Evolutionary conservation across 2,329 filamentous ascomycete genomes (phyloP).

Genomic region (Mariannaea sp.): DNA sequence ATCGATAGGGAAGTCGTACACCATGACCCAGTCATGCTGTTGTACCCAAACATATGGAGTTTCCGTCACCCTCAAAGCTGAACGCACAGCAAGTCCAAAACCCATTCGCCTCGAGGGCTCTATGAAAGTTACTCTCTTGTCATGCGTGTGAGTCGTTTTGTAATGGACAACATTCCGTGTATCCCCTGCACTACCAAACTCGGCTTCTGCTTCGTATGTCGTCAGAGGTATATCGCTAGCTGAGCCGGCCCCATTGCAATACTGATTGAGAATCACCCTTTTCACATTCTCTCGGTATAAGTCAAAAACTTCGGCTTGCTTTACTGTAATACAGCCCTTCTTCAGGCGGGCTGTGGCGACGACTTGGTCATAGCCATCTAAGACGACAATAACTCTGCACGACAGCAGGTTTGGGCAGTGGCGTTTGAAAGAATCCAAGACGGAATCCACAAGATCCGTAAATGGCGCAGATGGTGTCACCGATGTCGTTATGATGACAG

Average conservation of each 20-base stretch:
- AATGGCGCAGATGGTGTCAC: constrained; percentile 59
- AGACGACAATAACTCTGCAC: constrained; percentile 55
- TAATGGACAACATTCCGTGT: constrained; percentile 45
- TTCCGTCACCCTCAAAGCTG: constrained; percentile 50
- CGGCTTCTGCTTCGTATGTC: constrained; percentile 44
- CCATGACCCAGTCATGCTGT: constrained; percentile 61
- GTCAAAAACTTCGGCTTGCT: constrained; percentile 48
- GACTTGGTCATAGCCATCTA: constrained; percentile 58
- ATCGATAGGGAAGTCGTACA: constrained; percentile 50
- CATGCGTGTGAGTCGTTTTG: constrained; percentile 41
- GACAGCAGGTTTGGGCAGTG: constrained; percentile 48
- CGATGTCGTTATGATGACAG: constrained; percentile 57
- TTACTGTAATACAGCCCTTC: constrained; percentile 56
- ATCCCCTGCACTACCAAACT: constrained; percentile 50
- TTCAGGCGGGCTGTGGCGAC: constrained; percentile 52
- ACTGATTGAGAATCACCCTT: constrained; percentile 39
- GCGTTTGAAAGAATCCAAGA: constrained; percentile 51
- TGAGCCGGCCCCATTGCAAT: background rate
- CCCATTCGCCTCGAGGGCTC: constrained; percentile 55
- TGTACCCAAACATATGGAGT: constrained; percentile 63
- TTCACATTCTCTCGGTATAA: constrained; percentile 56
- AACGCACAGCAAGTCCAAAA: constrained; percentile 59
- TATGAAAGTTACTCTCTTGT: constrained; percentile 52
- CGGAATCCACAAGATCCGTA: constrained; percentile 54
- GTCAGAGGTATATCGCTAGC: constrained; percentile 2